phyloP scores from a whole-genome alignment of 2,329 filamentous ascomycete species.

The Bipolaris zeicola region DNA sequence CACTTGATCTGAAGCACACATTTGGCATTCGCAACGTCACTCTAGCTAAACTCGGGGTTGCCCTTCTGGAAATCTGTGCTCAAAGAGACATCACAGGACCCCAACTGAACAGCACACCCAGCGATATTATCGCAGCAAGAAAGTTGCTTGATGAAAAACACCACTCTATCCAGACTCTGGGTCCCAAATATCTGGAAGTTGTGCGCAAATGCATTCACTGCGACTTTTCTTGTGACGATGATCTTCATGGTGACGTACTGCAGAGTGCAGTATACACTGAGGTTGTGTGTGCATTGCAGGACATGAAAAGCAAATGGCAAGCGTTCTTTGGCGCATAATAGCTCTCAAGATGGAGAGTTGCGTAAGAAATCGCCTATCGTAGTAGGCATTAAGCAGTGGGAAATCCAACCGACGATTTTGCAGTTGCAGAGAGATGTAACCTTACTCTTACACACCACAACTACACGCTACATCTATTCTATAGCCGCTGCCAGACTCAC shows the following conservation, averaged over 20 bases:
- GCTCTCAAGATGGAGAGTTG: no score
- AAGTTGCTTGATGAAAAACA: background rate
- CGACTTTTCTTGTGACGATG: slow-evolving; percentile 1
- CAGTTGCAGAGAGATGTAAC: no score
- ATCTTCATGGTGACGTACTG: background rate
- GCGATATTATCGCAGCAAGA: background rate
- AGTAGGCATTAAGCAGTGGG: no score
- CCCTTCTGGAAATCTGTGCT: background rate
- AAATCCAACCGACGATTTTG: no score
- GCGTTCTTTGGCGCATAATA: background rate
- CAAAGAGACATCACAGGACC: background rate
- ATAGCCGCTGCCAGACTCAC: background rate
- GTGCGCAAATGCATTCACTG: background rate
- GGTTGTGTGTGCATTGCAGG: background rate
- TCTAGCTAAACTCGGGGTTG: background rate
- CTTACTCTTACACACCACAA: background rate
- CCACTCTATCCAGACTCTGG: background rate
- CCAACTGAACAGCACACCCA: background rate
- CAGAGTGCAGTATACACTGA: slow-evolving; percentile 1
- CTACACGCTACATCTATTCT: background rate
- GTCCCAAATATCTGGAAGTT: background rate
- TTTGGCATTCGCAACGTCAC: background rate
- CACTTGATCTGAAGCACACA: background rate
- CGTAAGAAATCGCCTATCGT: no score
- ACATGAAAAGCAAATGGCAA: background rate